Percentiles rank a stretch among this genome's conserved stretches.
Conservation (phyloP, 768 basidiomycete species). For the Sistotremastrum niveocremeum region DNA sequence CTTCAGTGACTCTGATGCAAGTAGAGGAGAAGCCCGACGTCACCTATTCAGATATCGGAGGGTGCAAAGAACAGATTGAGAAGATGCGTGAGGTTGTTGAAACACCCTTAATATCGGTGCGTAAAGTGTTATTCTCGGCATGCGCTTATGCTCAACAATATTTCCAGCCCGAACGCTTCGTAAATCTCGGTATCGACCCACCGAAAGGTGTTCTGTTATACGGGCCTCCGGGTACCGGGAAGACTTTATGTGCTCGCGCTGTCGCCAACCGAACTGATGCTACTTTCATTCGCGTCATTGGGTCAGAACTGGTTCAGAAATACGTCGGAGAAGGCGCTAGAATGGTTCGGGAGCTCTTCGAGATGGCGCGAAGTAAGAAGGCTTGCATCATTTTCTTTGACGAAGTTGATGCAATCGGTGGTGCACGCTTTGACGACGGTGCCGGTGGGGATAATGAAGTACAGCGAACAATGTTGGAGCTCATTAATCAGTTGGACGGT, state of each 20-base stretch:
- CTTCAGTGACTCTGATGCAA: constrained; percentile 99
- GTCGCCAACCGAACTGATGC: constrained; percentile 98
- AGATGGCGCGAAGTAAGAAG: constrained; percentile 98
- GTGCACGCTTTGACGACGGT: constrained; percentile 95
- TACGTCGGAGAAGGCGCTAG: constrained; percentile 98
- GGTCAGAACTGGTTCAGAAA: constrained; percentile 98
- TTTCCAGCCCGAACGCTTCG: constrained; percentile 90
- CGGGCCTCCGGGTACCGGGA: constrained; percentile 96
- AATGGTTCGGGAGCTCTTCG: constrained; percentile 97
- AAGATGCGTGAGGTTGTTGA: constrained; percentile 98
- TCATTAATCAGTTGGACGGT: constrained; percentile 97
- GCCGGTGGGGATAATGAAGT: constrained; percentile 99
- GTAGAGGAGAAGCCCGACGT: constrained; percentile 98
- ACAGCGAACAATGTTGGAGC: constrained; percentile 96
- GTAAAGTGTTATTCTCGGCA: constrained; percentile 14
- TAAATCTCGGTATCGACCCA: constrained; percentile 96
- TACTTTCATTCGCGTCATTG: constrained; percentile 98
- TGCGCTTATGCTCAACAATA: constrained; percentile 10
- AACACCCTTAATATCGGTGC: constrained; percentile 82
- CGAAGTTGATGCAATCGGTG: constrained; percentile 96
- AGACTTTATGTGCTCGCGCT: constrained; percentile 95
- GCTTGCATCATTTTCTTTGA: constrained; percentile 99
- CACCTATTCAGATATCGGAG: constrained; percentile 94
- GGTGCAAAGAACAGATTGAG: constrained; percentile 99
- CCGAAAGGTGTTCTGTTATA: constrained; percentile 95